phyloP scores from a whole-genome alignment of 2,329 filamentous ascomycete species.

The Malbranchea zuffiana region DNA sequence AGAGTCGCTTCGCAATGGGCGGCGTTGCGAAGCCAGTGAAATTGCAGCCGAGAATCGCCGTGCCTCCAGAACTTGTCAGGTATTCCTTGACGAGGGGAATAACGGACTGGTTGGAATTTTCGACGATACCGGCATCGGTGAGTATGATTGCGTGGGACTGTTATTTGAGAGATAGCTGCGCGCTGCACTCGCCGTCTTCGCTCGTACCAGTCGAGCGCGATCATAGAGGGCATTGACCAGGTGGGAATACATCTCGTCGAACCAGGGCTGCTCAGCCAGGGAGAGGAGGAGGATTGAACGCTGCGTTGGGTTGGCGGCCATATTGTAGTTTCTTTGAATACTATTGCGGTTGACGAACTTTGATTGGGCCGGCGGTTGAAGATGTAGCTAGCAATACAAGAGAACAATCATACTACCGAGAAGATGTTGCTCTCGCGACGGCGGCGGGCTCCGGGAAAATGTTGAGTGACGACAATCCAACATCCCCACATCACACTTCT shows the following conservation, averaged over 20 bases:
- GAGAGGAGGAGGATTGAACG: no score
- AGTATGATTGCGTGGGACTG: slow-evolving; percentile 16
- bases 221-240: slow-evolving; percentile 6
- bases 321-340: no score
- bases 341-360: no score
- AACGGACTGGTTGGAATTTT: slow-evolving; percentile 12
- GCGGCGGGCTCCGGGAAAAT: no score
- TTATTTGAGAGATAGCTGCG: slow-evolving; percentile 3
- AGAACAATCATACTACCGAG: no score
- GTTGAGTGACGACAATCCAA: no score
- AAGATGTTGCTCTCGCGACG: no score
- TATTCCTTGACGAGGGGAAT: slow-evolving; percentile 19
- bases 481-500: no score
- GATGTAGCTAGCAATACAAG: no score
- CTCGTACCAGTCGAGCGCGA: slow-evolving; percentile 6
- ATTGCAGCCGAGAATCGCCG: slow-evolving; percentile 19
- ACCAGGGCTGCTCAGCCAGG: slow-evolving; percentile 2
- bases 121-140: slow-evolving; percentile 20
- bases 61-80: slow-evolving; percentile 18
- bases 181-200: not conserved
- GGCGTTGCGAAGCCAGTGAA: slow-evolving; percentile 16
- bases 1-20: slow-evolving; percentile 17
- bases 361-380: no score
- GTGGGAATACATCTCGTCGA: slow-evolving; percentile 5
- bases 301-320: no score